These are phyloP conservation scores for Penicillium verrucosum DNA, from an alignment of 2,329 filamentous ascomycete species.

Conservation along the genomic window DNA sequence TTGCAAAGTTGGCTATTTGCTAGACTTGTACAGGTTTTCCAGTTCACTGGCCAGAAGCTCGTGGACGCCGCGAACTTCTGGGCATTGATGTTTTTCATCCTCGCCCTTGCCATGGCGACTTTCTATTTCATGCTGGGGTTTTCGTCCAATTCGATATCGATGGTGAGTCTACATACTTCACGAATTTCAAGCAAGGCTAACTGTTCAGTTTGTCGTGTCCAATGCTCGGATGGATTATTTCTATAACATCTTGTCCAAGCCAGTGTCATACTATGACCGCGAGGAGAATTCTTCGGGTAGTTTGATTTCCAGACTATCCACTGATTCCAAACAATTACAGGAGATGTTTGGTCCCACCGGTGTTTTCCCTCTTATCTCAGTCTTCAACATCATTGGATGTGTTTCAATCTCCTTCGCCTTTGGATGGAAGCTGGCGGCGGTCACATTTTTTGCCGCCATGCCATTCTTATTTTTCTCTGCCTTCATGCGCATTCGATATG, in stretches of 20 bases:
- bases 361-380: constrained; percentile 55
- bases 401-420: constrained; percentile 67
- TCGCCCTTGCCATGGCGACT: constrained; percentile 47
- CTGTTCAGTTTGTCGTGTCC: constrained; percentile 29
- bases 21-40: constrained; percentile 49
- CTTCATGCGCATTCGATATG: constrained; percentile 58
- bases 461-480: constrained; percentile 51
- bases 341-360: constrained; percentile 50
- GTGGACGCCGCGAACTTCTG: constrained; percentile 49
- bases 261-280: constrained; percentile 43
- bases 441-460: constrained; percentile 59
- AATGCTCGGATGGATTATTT: constrained; percentile 36
- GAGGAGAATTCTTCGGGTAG: constrained; percentile 50
- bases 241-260: constrained; percentile 40
- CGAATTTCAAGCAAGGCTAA: constrained; percentile 9
- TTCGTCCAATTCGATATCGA: constrained; percentile 45
- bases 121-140: constrained; percentile 49
- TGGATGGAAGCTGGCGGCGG: constrained; percentile 72
- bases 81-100: constrained; percentile 56
- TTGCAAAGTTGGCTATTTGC: constrained; percentile 48
- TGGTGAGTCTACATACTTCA: constrained; percentile 31
- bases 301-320: constrained; percentile 47
- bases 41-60: constrained; percentile 38
- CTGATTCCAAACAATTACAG: constrained; percentile 50
- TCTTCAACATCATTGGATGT: constrained; percentile 64